These are phyloP conservation scores for Solanum clarkiae DNA, from an alignment of 257 asterid genomes.

Conservation along the genomic window DNA sequence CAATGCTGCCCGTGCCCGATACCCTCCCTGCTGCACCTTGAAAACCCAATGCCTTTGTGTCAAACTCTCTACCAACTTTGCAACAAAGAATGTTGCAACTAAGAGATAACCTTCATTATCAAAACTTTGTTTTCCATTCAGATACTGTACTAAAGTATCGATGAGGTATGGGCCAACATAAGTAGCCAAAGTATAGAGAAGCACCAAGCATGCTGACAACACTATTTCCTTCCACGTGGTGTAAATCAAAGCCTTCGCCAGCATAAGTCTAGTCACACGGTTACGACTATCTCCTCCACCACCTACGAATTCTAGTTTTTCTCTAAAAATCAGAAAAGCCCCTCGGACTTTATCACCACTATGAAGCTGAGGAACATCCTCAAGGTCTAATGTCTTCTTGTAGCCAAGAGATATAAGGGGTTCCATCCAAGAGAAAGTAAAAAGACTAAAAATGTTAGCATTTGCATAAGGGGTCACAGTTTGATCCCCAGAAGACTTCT, in stretches of 20 bases:
- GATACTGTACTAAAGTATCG: slow-evolving; percentile 62
- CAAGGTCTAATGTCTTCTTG: slow-evolving; percentile 58
- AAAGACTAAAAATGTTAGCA: slow-evolving; percentile 45
- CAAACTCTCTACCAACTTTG: slow-evolving; percentile 63
- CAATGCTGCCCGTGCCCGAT: slow-evolving; percentile 68
- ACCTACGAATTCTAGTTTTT: slow-evolving; percentile 30
- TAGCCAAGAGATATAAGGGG: slow-evolving; percentile 56
- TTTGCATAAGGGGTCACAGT: slow-evolving; percentile 66
- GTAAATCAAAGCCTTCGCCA: slow-evolving; percentile 51
- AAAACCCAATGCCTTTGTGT: slow-evolving; percentile 71
- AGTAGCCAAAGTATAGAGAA: slow-evolving; percentile 35
- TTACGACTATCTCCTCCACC: slow-evolving; percentile 8
- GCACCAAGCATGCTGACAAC: slow-evolving; percentile 38
- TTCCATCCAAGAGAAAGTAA: slow-evolving; percentile 70
- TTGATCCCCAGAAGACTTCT: slow-evolving; percentile 34
- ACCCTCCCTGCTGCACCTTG: slow-evolving; percentile 66
- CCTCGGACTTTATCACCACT: slow-evolving; percentile 42
- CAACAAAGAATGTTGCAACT: slow-evolving; percentile 44
- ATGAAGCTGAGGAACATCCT: slow-evolving; percentile 83
- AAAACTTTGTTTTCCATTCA: slow-evolving; percentile 38
- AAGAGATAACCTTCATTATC: slow-evolving; percentile 43
- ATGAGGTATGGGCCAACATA: slow-evolving; percentile 79
- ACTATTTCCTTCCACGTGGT: slow-evolving; percentile 40
- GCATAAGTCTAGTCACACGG: slow-evolving; percentile 47
- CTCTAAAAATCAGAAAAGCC: slow-evolving; percentile 39